Percentiles rank a stretch among this genome's conserved stretches.
Evolutionary conservation across 305 asterid species (phyloP).

Genomic region (Andrographis paniculata): DNA sequence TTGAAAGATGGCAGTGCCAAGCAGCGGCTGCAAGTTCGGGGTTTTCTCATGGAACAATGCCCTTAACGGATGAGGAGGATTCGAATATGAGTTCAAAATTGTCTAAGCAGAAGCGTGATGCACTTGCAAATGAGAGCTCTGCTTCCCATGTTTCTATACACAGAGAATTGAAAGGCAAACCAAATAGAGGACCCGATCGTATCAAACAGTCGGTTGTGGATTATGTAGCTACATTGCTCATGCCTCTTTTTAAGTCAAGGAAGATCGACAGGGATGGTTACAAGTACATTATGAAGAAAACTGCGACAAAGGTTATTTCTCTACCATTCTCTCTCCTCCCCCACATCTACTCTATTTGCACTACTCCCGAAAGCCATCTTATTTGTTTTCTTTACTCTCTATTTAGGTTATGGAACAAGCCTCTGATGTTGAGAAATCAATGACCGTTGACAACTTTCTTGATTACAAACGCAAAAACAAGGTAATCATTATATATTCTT

Average conservation of each 20-base stretch:
- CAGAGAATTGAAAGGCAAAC: constrained; percentile 49
- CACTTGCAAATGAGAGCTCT: constrained; percentile 63
- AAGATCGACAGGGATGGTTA: constrained; percentile 86
- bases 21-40: constrained; percentile 98
- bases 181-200: constrained; percentile 66
- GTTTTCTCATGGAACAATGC: constrained; percentile 51
- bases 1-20: constrained; percentile 99
- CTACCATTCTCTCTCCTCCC: constrained; percentile 12
- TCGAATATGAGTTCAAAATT: constrained; percentile 55
- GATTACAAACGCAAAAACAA: constrained; percentile 97
- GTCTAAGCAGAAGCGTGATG: constrained; percentile 32
- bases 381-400: constrained; percentile 19
- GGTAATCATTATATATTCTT: constrained; percentile 33
- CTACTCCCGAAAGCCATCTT: constrained; percentile 13
- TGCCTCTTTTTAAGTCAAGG: constrained; percentile 96
- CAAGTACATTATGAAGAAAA: constrained; percentile 95
- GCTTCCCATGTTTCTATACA: constrained; percentile 63
- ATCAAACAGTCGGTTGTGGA: constrained; percentile 89
- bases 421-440: constrained; percentile 80
- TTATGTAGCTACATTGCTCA: constrained; percentile 87
- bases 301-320: constrained; percentile 82
- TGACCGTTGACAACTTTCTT: constrained; percentile 81
- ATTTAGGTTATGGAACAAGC: constrained; percentile 90
- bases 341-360: constrained; percentile 6
- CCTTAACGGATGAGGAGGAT: constrained; percentile 71